Evolutionary conservation across 495 filamentous ascomycete genomes (phyloP).

Genomic region (Penicillium flavigenum): DNA sequence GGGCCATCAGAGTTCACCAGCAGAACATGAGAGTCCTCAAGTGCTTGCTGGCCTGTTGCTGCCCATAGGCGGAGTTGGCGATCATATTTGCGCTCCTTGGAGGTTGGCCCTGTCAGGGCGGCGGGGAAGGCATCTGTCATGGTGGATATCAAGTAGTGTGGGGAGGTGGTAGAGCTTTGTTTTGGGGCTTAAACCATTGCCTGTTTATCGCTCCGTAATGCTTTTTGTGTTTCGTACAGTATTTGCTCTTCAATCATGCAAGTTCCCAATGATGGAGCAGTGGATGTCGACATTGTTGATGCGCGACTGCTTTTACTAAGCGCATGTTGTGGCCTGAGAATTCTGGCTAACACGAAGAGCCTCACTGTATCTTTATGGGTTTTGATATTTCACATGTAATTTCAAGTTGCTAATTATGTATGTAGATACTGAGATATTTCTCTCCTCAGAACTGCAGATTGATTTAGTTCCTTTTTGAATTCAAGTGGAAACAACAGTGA

Average conservation of each 20-base stretch:
- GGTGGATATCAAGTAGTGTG: slow-evolving; percentile 15
- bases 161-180: slow-evolving; percentile 1
- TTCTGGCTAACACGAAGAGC: background rate
- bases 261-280: background rate
- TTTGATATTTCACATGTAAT: background rate
- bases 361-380: background rate
- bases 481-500: background rate
- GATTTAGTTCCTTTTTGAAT: background rate
- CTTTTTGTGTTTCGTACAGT: background rate
- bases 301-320: slow-evolving; percentile 5
- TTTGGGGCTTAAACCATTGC: background rate
- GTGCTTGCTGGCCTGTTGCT: slow-evolving; percentile 81
- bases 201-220: background rate
- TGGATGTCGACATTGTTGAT: slow-evolving; percentile 8
- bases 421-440: too few relatives aligned
- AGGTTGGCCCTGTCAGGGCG: slow-evolving; percentile 59
- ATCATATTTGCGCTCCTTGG: slow-evolving; percentile 94
- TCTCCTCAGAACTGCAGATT: background rate
- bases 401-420: too few relatives aligned
- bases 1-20: slow-evolving; percentile 71
- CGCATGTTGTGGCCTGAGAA: background rate
- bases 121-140: slow-evolving; percentile 45
- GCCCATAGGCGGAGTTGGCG: slow-evolving; percentile 95
- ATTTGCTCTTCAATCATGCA: background rate
- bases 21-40: slow-evolving; percentile 86